Evolutionary conservation across 176 grass and related monocot species (phyloP).

Genomic region (Carex myosuroides): DNA sequence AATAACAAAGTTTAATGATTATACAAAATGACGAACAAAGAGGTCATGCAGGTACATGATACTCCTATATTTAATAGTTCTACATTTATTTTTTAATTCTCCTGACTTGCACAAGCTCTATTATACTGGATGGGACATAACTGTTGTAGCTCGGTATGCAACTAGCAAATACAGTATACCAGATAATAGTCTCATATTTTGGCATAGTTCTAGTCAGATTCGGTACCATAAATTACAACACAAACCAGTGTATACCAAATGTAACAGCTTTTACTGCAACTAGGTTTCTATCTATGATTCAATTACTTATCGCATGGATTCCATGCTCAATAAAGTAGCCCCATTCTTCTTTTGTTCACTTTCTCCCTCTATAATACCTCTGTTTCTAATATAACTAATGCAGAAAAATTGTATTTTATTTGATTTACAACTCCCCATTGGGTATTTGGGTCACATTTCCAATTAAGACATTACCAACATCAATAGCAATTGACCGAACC

Average conservation of each 20-base stretch:
- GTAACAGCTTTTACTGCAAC: neutral
- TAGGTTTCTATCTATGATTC: neutral
- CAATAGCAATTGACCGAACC: constrained; percentile 78
- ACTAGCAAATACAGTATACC: neutral
- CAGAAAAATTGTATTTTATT: neutral
- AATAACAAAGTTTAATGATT: neutral
- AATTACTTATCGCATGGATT: neutral
- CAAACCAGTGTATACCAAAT: neutral
- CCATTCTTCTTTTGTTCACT: neutral
- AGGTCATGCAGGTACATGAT: neutral
- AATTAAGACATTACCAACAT: constrained; percentile 46
- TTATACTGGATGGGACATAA: neutral
- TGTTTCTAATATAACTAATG: neutral
- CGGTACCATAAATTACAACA: neutral
- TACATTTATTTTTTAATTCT: neutral
- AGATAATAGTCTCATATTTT: neutral
- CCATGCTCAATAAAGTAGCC: neutral
- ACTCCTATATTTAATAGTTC: neutral
- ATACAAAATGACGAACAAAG: neutral
- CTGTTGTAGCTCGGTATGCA: neutral
- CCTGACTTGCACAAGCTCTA: neutral
- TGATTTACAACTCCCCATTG: neutral
- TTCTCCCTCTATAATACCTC: neutral
- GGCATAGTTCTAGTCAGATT: neutral
- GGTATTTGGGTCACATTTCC: neutral